phyloP scores from a whole-genome alignment of 192 early-diverging fungal genomes.

The Helicostylum pulchrum region DNA sequence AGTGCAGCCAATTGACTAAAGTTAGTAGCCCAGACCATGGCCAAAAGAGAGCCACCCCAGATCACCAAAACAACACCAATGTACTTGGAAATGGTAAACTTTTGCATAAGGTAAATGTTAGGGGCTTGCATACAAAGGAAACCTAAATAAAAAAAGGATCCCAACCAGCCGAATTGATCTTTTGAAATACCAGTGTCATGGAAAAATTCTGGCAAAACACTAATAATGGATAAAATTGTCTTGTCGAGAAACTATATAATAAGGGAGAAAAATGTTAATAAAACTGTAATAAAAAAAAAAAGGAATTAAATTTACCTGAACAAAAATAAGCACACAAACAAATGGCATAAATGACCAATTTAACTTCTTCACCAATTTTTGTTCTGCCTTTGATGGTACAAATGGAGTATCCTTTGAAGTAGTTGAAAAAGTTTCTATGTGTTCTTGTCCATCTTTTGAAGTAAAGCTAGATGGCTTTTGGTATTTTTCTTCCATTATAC shows the following conservation, averaged over 20 bases:
- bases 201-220: slow-evolving; percentile 14
- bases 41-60: slow-evolving; percentile 16
- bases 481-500: too few species aligned
- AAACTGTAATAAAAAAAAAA: neutral
- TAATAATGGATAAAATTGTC: slow-evolving; percentile 8
- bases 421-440: too few species aligned
- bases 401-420: neutral
- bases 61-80: slow-evolving; percentile 15
- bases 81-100: slow-evolving; percentile 11
- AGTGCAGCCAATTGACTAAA: slow-evolving; percentile 23
- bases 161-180: slow-evolving; percentile 18
- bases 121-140: slow-evolving; percentile 19
- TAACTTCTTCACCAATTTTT: slow-evolving; percentile 21
- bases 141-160: slow-evolving; percentile 30
- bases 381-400: slow-evolving; percentile 20
- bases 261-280: too few species aligned
- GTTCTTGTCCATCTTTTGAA: too few species aligned
- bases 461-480: too few species aligned
- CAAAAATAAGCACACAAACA: slow-evolving; percentile 22
- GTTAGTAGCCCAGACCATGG: slow-evolving; percentile 8
- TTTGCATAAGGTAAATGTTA: slow-evolving; percentile 29
- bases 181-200: slow-evolving; percentile 15
- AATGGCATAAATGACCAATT: slow-evolving; percentile 23
- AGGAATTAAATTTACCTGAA: slow-evolving; percentile 15
- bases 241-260: slow-evolving; percentile 27